These are phyloP conservation scores for Globisporangium solare DNA, from an alignment of 352 stramenopile species.

Conservation along the genomic window DNA sequence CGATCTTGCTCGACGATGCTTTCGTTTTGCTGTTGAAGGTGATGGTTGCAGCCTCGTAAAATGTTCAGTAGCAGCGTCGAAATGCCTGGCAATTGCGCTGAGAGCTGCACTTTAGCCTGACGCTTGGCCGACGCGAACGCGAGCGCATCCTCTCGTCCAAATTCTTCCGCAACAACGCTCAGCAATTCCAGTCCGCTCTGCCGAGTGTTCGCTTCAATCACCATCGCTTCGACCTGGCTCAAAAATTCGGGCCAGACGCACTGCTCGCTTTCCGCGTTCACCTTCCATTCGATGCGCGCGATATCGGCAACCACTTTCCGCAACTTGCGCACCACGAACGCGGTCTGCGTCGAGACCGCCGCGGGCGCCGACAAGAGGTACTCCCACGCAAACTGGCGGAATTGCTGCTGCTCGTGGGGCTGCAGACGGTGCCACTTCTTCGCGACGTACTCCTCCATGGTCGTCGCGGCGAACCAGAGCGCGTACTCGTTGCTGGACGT, in stretches of 20 bases:
- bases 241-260: constrained; percentile 54
- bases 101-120: constrained; percentile 35
- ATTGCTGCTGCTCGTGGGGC: constrained; percentile 28
- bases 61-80: constrained; percentile 44
- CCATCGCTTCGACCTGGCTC: constrained; percentile 52
- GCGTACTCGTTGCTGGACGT: constrained; percentile 66
- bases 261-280: constrained; percentile 6
- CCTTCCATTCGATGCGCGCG: constrained; percentile 48
- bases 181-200: constrained; percentile 56
- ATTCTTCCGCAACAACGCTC: constrained; percentile 59
- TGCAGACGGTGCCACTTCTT: constrained; percentile 48
- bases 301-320: constrained; percentile 73
- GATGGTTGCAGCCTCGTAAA: constrained; percentile 39
- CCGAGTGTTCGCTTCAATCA: constrained; percentile 34
- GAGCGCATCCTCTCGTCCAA: constrained; percentile 61
- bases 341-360: constrained; percentile 19
- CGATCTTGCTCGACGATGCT: constrained; percentile 32
- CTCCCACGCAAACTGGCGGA: constrained; percentile 70
- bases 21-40: constrained; percentile 22
- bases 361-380: constrained; percentile 26
- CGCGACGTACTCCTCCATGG: constrained; percentile 72
- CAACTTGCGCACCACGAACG: constrained; percentile 66
- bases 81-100: constrained; percentile 39
- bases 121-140: constrained; percentile 44
- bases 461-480: constrained; percentile 72